phyloP scores from a whole-genome alignment of 768 basidiomycete species.

The Agaricus blazei region DNA sequence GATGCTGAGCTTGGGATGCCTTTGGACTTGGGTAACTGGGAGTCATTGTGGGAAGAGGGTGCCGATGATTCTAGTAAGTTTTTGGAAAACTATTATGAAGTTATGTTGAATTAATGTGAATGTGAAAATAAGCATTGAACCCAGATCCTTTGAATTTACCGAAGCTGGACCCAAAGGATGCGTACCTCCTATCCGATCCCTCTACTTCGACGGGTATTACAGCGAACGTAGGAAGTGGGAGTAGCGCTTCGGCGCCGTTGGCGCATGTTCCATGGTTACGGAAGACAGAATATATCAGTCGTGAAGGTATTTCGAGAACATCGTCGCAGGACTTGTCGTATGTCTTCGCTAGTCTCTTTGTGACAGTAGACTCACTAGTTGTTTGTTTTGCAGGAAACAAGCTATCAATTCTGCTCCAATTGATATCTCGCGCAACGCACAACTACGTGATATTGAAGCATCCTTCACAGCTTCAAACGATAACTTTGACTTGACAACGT shows the following conservation, averaged over 20 bases:
- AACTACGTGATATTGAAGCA: constrained; percentile 73
- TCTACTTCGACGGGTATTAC: constrained; percentile 42
- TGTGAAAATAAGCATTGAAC: constrained; percentile 40
- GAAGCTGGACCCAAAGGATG: constrained; percentile 68
- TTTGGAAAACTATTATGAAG: not conserved
- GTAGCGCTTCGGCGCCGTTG: constrained; percentile 41
- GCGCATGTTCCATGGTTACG: constrained; percentile 85
- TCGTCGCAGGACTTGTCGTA: constrained; percentile 49
- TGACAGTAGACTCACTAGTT: not conserved
- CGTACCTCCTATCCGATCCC: constrained; percentile 69
- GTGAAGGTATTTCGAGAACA: constrained; percentile 43
- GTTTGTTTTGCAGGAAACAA: constrained; percentile 37
- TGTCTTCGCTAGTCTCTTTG: constrained; percentile 17
- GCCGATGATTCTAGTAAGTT: constrained; percentile 60
- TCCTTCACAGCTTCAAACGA: constrained; percentile 65
- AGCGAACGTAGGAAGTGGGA: constrained; percentile 28
- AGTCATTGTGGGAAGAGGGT: constrained; percentile 79
- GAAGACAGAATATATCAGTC: constrained; percentile 84
- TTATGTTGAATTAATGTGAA: not conserved
- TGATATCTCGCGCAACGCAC: constrained; percentile 71
- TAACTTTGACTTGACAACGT: constrained; percentile 47
- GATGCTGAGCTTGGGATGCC: constrained; percentile 98
- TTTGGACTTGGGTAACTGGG: constrained; percentile 79
- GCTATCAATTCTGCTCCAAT: constrained; percentile 36
- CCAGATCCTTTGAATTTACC: constrained; percentile 58